Evolutionary conservation across 305 asterid genomes (phyloP), one percentile per base, ranked within the genome.

Genomic region (Solanum hybrid): DNA sequence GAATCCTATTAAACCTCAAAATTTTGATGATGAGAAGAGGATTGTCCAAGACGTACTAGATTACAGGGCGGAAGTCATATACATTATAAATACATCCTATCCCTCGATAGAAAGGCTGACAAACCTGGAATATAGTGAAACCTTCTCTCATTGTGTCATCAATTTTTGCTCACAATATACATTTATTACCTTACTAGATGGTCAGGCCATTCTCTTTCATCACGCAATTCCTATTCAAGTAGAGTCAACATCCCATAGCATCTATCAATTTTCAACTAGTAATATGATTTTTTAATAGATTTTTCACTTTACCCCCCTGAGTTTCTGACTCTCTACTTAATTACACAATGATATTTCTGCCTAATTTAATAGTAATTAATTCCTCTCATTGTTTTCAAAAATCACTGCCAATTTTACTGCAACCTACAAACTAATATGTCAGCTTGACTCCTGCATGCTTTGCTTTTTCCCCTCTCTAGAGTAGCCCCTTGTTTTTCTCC

Each of bases 101-200:
- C 92, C 86, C 65, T 87, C 83, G 94, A 94, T 93, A 93, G 88
- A 57, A 79, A 92, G 89, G 79, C 94, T 94, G 95, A 92, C 95
- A 87, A 32, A 37, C 90, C 91, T 91, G 94, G 90, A 89, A 65
- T 34, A 61, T 87, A 85, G 93, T 91, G 85, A 57, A 39, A 26
- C 31, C n/a, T 82, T 27, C 91, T 79, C 81, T 91, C 93, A 89
- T 89, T 91, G 94, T 87, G 77, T 90, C 92, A 89, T 92, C 91
- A 90, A 89, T 91, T 4, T 41, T 93, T 92, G 13, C 90, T 90
- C 93, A 6, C 37, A 29, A 6, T 24, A 24, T 13, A 36, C 90
- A 93, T 92, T 93, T 87, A 93, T 75, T 93, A 85, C 87, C 90
- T 73, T n/a, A 27, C 15, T 22, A 65, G 27, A 65, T 82, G 0